Evolutionary conservation across 441 rosid genomes (phyloP), one percentile per base, ranked within the genome.

Genomic region (Codiaeum variegatum): DNA sequence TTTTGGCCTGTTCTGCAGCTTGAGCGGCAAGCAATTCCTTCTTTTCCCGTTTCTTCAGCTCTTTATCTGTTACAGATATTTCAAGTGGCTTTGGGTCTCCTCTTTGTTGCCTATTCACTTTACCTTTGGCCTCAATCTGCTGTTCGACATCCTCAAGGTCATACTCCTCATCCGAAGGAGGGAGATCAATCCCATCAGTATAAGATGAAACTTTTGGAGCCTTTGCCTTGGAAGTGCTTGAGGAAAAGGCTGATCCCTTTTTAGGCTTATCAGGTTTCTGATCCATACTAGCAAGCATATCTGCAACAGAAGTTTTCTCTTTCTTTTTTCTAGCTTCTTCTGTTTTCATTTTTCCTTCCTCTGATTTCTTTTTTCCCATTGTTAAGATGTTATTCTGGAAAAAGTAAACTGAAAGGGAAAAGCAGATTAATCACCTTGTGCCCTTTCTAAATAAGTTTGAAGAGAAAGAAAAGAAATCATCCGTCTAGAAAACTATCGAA

Each of bases 231-330:
- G 51, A 28, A 32, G 46, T 52, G 77, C 67, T 61, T 31, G 23
- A 23, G 3, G 66, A 67, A 60, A 75, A 58, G 6, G 67, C 38
- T 16, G 75, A 71, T 12, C 68, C 79, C 74, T 90, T 93, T 82
- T 94, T 90, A 1, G 89, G 85, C 76, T 85, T 89, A 34, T 90
- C 95, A 9, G 86, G 84, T 79, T 86, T 94, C 79, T 77, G 73
- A 72, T 94, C 98, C 93, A 90, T 90, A 70, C 82, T 83, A 16
- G 93, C 92, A 78, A 93, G 93, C 94, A 90, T 84, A 31, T 89
- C 94, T 13, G 93, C 82, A 69, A 93, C 90, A 0, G 96, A 90
- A 18, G 89, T n/a, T 74, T 81, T 89, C 82, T 90, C 92, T 69
- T 79, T 83, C 80, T 32, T 32, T 32, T 32, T 83, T 90, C 49